A percentile compares a stretch with the other conserved stretches of the same genome.
Conservation (phyloP, 768 basidiomycete genomes). For the Boletus barrowsii region DNA sequence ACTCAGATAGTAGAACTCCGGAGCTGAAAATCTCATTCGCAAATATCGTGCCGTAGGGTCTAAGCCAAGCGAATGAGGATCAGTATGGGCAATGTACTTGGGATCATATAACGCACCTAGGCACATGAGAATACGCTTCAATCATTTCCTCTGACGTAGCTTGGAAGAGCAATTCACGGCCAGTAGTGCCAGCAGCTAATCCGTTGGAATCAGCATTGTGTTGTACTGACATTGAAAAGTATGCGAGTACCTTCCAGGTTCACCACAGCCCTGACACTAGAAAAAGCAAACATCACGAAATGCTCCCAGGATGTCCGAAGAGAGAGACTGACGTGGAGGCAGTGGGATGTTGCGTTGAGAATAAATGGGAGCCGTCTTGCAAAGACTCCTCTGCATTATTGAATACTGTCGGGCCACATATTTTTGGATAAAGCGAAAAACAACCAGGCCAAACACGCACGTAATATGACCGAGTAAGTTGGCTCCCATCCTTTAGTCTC, state of each 20-base stretch:
- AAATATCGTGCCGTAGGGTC: slow-evolving; percentile 84
- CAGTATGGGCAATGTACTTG: background rate
- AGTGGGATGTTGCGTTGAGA: slow-evolving; percentile 82
- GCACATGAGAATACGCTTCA: slow-evolving; percentile 80
- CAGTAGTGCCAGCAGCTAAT: slow-evolving; percentile 79
- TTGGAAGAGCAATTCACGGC: slow-evolving; percentile 91
- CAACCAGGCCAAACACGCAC: slow-evolving; percentile 42
- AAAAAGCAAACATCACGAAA: background rate
- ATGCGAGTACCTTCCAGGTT: slow-evolving; percentile 75
- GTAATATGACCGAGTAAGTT: slow-evolving; percentile 74
- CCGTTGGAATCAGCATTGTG: slow-evolving; percentile 3
- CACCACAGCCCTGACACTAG: slow-evolving; percentile 77
- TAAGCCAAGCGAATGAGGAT: slow-evolving; percentile 20
- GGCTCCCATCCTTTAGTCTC: slow-evolving; percentile 69
- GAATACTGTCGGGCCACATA: slow-evolving; percentile 57
- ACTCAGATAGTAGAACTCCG: slow-evolving; percentile 90
- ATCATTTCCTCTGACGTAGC: slow-evolving; percentile 96
- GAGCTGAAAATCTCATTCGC: slow-evolving; percentile 94
- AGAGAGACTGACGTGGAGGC: slow-evolving; percentile 56
- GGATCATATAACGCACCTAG: slow-evolving; percentile 47
- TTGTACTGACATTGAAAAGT: background rate
- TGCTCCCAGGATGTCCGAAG: background rate
- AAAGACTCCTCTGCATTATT: slow-evolving; percentile 94
- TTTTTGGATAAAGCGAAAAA: background rate
- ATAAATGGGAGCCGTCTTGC: slow-evolving; percentile 93